A percentile compares a stretch with the other conserved stretches of the same genome.
Conservation (phyloP, 208 protist genomes). For the Trypanosoma rangeli region DNA sequence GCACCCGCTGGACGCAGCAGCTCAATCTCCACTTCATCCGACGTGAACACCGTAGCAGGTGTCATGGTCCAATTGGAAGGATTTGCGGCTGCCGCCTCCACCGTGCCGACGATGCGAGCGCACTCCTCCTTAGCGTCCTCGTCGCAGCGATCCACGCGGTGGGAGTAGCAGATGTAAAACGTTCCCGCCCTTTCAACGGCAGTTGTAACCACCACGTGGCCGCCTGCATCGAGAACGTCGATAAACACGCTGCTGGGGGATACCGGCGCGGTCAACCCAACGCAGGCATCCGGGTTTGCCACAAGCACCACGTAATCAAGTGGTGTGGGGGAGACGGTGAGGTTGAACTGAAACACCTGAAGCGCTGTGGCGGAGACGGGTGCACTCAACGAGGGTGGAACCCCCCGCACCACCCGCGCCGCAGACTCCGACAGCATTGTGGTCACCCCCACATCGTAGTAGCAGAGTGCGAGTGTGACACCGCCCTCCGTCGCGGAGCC, state of each 20-base stretch:
- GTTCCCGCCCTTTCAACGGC: constrained; percentile 49
- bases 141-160: constrained; percentile 43
- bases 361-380: constrained; percentile 30
- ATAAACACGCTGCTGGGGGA: constrained; percentile 16
- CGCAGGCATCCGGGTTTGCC: constrained; percentile 41
- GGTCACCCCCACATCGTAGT: constrained; percentile 31
- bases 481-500: neutral
- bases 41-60: constrained; percentile 58
- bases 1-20: constrained; percentile 27
- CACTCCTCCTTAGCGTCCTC: constrained; percentile 42
- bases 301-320: constrained; percentile 72
- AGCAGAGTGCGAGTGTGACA: constrained; percentile 53
- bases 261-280: constrained; percentile 26
- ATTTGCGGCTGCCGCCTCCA: constrained; percentile 46
- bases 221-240: neutral
- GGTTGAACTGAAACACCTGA: constrained; percentile 41
- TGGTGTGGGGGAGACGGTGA: constrained; percentile 43
- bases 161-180: constrained; percentile 85
- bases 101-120: constrained; percentile 66
- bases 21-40: constrained; percentile 34
- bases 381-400: constrained; percentile 37
- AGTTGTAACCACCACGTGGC: constrained; percentile 35
- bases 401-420: constrained; percentile 43
- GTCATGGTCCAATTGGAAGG: constrained; percentile 54
- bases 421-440: constrained; percentile 41